Conservation (phyloP, 2,329 filamentous ascomycete species). For the Sporothrix humicola region DNA sequence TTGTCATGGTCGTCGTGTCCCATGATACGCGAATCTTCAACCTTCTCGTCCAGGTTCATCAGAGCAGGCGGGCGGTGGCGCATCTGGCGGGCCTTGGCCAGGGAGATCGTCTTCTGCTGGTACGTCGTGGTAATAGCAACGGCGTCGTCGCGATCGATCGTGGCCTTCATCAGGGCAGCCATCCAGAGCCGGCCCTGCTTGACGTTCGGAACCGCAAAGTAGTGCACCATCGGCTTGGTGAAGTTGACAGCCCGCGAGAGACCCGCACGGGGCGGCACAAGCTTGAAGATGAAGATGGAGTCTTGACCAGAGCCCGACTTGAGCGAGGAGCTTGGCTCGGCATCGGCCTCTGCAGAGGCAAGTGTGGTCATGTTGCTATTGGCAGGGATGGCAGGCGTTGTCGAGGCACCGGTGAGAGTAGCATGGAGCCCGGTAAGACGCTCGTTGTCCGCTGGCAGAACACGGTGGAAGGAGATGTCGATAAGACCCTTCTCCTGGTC, state of each 20-base stretch:
- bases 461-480: conserved; percentile 95
- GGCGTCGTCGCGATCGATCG: conserved; percentile 87
- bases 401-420: conserved; percentile 84
- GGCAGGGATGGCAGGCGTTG: conserved; percentile 62
- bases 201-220: conserved; percentile 92
- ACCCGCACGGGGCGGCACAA: conserved; percentile 86
- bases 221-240: conserved; percentile 95
- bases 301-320: conserved; percentile 50
- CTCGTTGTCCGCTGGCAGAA: conserved; percentile 93
- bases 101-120: conserved; percentile 93
- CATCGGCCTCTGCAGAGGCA: conserved; percentile 55
- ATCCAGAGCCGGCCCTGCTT: conserved; percentile 93
- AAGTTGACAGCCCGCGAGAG: conserved; percentile 93
- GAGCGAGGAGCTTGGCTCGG: conserved; percentile 45
- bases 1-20: conserved; percentile 35
- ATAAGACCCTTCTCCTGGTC: conserved; percentile 93
- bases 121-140: conserved; percentile 87
- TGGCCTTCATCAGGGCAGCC: conserved; percentile 98
- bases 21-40: conserved; percentile 39
- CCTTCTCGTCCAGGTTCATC: conserved; percentile 69
- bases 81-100: conserved; percentile 85
- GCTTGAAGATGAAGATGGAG: conserved; percentile 95
- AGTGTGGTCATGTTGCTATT: conserved; percentile 54
- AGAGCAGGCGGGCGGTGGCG: conserved; percentile 87
- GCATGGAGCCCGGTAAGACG: conserved; percentile 89